Percentiles rank a stretch among this genome's conserved stretches.
Conservation (phyloP, 2,329 filamentous ascomycete species). For the Fusarium sp. region DNA sequence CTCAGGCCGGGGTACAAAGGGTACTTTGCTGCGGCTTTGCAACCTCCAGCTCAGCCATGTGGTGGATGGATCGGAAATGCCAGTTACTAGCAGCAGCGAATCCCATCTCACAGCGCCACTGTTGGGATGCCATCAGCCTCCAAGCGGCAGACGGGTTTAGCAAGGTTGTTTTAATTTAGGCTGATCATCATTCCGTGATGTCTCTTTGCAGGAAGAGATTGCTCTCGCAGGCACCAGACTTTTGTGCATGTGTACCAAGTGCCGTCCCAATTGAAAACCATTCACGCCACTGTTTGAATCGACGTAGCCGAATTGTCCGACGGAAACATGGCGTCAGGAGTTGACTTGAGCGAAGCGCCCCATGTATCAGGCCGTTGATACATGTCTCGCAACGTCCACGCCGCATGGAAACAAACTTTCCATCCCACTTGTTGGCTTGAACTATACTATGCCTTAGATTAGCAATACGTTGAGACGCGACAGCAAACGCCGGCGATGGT, state of each 20-base stretch:
- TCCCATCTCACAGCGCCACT: slow-evolving; percentile 13
- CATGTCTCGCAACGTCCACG: slow-evolving; percentile 10
- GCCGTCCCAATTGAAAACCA: slow-evolving; percentile 11
- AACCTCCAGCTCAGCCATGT: slow-evolving; percentile 16
- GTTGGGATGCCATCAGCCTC: slow-evolving; percentile 33
- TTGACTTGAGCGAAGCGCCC: slow-evolving; percentile 27
- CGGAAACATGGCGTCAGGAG: slow-evolving; percentile 16
- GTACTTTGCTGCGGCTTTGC: slow-evolving; percentile 20
- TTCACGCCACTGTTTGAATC: slow-evolving; percentile 4
- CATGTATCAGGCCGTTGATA: slow-evolving; percentile 33
- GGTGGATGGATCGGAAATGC: slow-evolving; percentile 29
- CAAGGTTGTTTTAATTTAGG: slow-evolving; percentile 32
- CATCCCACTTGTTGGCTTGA: not conserved
- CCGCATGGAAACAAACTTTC: slow-evolving; percentile 18
- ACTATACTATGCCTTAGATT: not conserved
- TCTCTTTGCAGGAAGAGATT: slow-evolving; percentile 18
- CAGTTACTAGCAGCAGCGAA: slow-evolving; percentile 26
- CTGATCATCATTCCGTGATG: slow-evolving; percentile 20
- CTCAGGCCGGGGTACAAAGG: slow-evolving; percentile 29
- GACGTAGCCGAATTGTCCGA: slow-evolving; percentile 15
- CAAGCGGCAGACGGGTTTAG: slow-evolving; percentile 34
- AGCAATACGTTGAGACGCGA: slow-evolving; percentile 5
- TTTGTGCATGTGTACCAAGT: slow-evolving; percentile 22
- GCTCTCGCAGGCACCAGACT: slow-evolving; percentile 27
- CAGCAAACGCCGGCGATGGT: slow-evolving; percentile 11